Conservation (phyloP, 1,284 basidiomycete species). For the Boletus subluridellus region DNA sequence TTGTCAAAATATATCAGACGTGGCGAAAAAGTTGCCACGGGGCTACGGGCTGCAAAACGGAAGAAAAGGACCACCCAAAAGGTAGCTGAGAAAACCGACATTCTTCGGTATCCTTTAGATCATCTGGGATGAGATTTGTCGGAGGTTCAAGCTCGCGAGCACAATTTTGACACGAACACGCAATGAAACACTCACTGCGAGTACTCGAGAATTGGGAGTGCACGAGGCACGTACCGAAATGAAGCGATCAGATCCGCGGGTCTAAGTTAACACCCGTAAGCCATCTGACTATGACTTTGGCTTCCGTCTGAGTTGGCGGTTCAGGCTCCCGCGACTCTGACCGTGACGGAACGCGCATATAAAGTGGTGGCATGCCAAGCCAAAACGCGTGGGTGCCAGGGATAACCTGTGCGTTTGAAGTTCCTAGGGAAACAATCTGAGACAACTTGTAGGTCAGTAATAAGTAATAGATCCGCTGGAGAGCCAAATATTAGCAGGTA, state of each 20-base stretch:
- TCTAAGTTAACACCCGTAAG: conserved; percentile 22
- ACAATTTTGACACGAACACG: not conserved
- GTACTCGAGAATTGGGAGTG: not conserved
- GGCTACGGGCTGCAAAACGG: not conserved
- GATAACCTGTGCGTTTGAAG: not conserved
- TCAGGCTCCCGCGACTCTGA: conserved; percentile 1
- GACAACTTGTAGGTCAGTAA: conserved; percentile 12
- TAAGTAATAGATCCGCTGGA: conserved; percentile 13
- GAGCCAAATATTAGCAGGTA: not conserved
- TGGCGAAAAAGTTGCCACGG: not conserved
- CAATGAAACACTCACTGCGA: conserved; percentile 11
- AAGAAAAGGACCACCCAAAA: not conserved
- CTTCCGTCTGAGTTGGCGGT: conserved; percentile 22
- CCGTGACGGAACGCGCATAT: conserved; percentile 6
- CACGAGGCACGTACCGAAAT: conserved; percentile 29
- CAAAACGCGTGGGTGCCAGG: not conserved
- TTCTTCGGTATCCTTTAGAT: not conserved
- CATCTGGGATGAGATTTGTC: not conserved
- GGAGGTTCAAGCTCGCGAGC: conserved; percentile 1
- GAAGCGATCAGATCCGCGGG: conserved; percentile 33
- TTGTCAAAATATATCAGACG: conserved; percentile 10
- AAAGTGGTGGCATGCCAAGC: not conserved
- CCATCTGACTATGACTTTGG: conserved; percentile 14
- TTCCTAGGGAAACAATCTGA: conserved; percentile 4
- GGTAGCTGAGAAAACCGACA: not conserved